Percentiles rank a stretch among this genome's conserved stretches.
Evolutionary conservation across 495 filamentous ascomycete genomes (phyloP).

Genomic region (Penicillium lagena): DNA sequence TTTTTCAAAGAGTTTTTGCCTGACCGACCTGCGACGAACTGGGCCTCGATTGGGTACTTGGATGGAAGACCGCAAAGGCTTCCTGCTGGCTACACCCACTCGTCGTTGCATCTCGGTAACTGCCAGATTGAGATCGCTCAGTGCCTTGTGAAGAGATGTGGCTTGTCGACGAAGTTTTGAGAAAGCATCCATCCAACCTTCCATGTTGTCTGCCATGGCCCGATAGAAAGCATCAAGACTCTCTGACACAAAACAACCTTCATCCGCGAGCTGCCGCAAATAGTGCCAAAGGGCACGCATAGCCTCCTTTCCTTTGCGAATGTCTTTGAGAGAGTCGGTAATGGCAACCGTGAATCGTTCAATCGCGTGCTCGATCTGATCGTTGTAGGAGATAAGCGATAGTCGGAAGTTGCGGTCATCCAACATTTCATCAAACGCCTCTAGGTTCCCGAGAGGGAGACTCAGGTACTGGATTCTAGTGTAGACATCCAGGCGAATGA

Average conservation of each 20-base stretch:
- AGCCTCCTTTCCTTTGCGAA: slow-evolving; percentile 68
- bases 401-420: slow-evolving; percentile 73
- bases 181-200: slow-evolving; percentile 77
- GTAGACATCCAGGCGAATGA: slow-evolving; percentile 69
- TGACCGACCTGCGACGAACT: slow-evolving; percentile 13
- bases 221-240: slow-evolving; percentile 59
- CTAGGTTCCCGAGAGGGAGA: slow-evolving; percentile 74
- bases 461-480: slow-evolving; percentile 71
- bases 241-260: slow-evolving; percentile 39
- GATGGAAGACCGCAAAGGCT: slow-evolving; percentile 23
- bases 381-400: slow-evolving; percentile 79
- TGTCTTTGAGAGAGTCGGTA: slow-evolving; percentile 69
- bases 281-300: slow-evolving; percentile 73
- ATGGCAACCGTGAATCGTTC: slow-evolving; percentile 67
- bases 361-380: slow-evolving; percentile 85
- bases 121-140: slow-evolving; percentile 59
- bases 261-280: slow-evolving; percentile 53
- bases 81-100: slow-evolving; percentile 66
- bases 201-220: slow-evolving; percentile 76
- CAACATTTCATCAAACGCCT: slow-evolving; percentile 86
- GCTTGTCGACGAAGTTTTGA: slow-evolving; percentile 62
- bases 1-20: slow-evolving; percentile 19
- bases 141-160: slow-evolving; percentile 49
- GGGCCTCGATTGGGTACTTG: slow-evolving; percentile 2
- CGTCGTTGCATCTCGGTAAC: slow-evolving; percentile 73